Percentiles rank a stretch among this genome's conserved stretches.
Conservation (phyloP, 129 eudicot species). For the Silybum marianum region DNA sequence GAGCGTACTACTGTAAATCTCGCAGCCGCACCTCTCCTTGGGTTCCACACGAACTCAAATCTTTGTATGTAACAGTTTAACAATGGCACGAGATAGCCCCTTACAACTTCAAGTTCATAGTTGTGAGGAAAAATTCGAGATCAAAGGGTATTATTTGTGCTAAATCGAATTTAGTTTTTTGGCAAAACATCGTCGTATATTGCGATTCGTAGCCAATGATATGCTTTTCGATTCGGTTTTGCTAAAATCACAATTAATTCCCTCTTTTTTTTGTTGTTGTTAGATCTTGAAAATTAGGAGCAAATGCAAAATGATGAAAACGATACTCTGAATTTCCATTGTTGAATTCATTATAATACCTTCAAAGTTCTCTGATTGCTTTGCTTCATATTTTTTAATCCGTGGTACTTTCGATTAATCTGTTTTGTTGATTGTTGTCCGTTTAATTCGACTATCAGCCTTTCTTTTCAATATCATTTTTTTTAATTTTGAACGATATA, state of each 20-base stretch:
- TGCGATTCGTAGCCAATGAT: conserved; percentile 2
- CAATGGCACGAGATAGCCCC: conserved; percentile 43
- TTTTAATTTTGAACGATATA: too few species aligned
- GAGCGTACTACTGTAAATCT: not conserved
- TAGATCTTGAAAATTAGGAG: not conserved
- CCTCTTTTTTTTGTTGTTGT: not conserved
- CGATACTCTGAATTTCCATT: conserved; percentile 31
- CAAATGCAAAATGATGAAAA: conserved; percentile 45
- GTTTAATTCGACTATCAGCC: not conserved
- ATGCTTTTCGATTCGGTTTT: conserved; percentile 29
- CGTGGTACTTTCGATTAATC: not conserved
- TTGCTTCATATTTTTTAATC: not conserved
- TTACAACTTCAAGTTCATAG: conserved; percentile 37
- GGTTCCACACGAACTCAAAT: not conserved
- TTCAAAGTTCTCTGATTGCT: conserved; percentile 73
- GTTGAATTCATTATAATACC: conserved; percentile 38
- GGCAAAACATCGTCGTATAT: not conserved
- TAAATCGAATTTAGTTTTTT: conserved; percentile 29
- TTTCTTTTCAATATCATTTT: not conserved
- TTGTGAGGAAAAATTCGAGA: conserved; percentile 42
- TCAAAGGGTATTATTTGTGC: conserved; percentile 43
- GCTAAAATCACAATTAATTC: conserved; percentile 23
- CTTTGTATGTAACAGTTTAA: not conserved
- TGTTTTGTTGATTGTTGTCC: not conserved
- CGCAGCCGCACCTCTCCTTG: not conserved